Evolutionary conservation across 805 yeast genomes (phyloP), one percentile per base, ranked within the genome.

Genomic region (Saturnispora dispora): DNA sequence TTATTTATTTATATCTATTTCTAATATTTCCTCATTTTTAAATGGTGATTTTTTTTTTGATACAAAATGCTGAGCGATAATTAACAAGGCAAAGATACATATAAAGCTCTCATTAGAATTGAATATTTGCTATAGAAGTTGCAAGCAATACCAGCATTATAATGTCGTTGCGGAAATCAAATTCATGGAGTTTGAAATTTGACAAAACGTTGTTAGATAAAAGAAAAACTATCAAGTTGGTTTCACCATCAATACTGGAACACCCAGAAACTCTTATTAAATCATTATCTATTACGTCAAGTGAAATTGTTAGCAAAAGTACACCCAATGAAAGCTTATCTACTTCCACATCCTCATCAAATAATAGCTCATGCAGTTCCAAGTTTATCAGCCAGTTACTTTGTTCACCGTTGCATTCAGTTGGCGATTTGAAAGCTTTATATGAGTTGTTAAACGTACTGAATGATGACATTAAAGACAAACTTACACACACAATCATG

Each of bases 391-490:
- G 15, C 22, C 23, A 37, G 5, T 37, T 37, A 37, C 20, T 48
- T 36, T 46, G 52, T 7, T 49, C 47, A 9, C 45, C 52, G 5
- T 17, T 49, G 15, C 9, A 27, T 37, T 35, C 47, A 25, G 20
- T 5, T n/a, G 35, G 42, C 3, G 51, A 48, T 11, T 42, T 48
- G 23, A 33, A 23, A n/a, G 15, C 18, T 3, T 15, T 41, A 13
- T 15, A 44, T n/a, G 37, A 25, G 9, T 9, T 17, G 20, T 17
- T 49, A 28, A 49, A 36, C 13, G 22, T 13, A 9, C 6, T 23
- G 23, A 44, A 44, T 28, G 27, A 10, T 13, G 30, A 44, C 13
- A 37, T 49, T 6, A 17, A 49, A n/a, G 33, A 44, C 36, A 23
- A 27, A 15, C 17, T 49, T 5, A 44, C 32, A n/a, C 28, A 13